A percentile compares a stretch with the other conserved stretches of the same genome.
These are phyloP conservation scores for Pythium aphanidermatum DNA, from an alignment of 352 stramenopile genomes.

Conservation along the genomic window DNA sequence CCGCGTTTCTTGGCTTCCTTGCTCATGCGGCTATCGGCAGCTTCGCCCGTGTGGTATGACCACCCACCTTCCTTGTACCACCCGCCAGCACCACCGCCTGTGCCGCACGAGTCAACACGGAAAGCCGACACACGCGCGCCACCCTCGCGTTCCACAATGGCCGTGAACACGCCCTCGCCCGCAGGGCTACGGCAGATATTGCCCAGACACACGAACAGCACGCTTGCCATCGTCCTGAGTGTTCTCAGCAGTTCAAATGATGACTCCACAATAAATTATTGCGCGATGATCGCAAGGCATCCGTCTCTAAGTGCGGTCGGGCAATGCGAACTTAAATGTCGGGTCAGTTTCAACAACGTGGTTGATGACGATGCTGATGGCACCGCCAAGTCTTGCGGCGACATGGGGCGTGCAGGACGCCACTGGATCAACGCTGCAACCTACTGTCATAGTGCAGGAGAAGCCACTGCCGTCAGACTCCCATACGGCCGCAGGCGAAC, in stretches of 20 bases:
- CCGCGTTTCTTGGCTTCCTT: conserved; percentile 81
- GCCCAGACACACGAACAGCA: conserved; percentile 88
- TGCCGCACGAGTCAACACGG: conserved; percentile 82
- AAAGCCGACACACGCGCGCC: conserved; percentile 28
- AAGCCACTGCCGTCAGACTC: conserved; percentile 4
- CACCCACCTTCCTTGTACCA: conserved; percentile 77
- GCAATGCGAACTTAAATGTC: conserved; percentile 5
- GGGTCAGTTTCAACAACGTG: not conserved
- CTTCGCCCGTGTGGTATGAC: conserved; percentile 87
- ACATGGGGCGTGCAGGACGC: conserved; percentile 1
- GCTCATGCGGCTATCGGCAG: conserved; percentile 74
- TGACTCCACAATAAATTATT: no score
- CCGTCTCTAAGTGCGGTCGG: conserved; percentile 7
- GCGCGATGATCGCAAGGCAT: no score
- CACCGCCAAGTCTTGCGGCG: no score
- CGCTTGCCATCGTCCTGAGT: conserved; percentile 44
- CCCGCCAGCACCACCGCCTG: conserved; percentile 65
- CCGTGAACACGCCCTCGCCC: conserved; percentile 80
- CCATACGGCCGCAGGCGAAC: conserved; percentile 3
- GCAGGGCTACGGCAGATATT: conserved; percentile 87
- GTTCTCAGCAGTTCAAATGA: no score
- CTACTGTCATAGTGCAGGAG: not conserved
- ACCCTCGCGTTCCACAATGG: conserved; percentile 43
- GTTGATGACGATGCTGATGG: not conserved
- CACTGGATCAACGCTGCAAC: not conserved